Evolutionary conservation across 2,329 filamentous ascomycete species (phyloP), one percentile per base, ranked within the genome.

Genomic region (Helminthosporium solani): DNA sequence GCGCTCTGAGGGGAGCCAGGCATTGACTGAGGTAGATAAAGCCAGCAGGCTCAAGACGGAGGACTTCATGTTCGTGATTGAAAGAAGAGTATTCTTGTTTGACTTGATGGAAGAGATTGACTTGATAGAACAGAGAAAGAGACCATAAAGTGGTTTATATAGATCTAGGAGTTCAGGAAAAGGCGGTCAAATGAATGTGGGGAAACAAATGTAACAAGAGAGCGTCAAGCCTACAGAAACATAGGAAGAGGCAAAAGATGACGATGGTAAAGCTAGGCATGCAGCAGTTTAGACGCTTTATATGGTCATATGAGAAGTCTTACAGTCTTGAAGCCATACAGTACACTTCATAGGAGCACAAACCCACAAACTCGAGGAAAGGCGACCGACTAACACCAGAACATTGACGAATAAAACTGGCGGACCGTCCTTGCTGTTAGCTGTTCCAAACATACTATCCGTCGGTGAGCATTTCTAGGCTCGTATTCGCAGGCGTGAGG

Each of bases 1-100:
- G 14, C 48, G 45, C 23, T 57, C 50, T 8, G 48, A 35, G 9
- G 56, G 56, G 18, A 59, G 54, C 56, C 56, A 59, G n/a, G 57
- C 57, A n/a, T 25, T 46, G n/a, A 49, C 50, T 7, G 45, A 46
- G 14, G 25, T 43, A 12, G 40, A 27, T 19, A 54, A 37, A 9
- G 44, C 38, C 5, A 57, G 41, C 11, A 58, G 49, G 9, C 46
- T 46, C 42, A 54, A 28, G 20, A 52, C 15, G 8, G 44, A 44
- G 21, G 39, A 37, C 25, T 42, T 47, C 52, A 54, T 54, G 8
- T 34, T 49, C 18, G 33, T 35, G 33, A 18, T n/a, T 38, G n/a
- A 18, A 30, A 20, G 36, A 7, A 4, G 28, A n/a, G 14, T 31
- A n/a, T 6, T 4, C 28, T n/a, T 6, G 14, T 14, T 12, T 4